These are phyloP conservation scores for Cladosporium oxysporum DNA, from an alignment of 2,329 filamentous ascomycete genomes.

Conservation along the genomic window DNA sequence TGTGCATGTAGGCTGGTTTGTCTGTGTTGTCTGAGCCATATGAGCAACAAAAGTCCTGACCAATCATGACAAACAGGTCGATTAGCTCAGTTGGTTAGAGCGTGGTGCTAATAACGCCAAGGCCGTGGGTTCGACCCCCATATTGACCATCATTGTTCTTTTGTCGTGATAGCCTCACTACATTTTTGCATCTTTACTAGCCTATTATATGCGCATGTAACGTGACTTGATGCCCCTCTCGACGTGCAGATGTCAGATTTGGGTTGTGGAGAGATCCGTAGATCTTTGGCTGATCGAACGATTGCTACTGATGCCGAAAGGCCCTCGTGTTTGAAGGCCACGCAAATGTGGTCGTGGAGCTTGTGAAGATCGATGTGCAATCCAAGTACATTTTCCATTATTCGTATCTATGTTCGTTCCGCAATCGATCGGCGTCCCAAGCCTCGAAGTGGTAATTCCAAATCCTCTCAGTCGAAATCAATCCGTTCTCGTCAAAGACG, in stretches of 20 bases:
- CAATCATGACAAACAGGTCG: background rate
- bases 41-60: too few relatives aligned
- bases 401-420: background rate
- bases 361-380: background rate
- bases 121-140: slow-evolving; percentile 17
- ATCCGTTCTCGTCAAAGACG: background rate
- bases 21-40: too few relatives aligned
- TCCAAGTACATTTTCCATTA: background rate
- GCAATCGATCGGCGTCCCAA: background rate
- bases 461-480: background rate
- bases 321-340: background rate
- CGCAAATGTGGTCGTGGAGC: background rate
- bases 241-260: background rate
- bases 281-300: background rate
- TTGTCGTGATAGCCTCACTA: background rate
- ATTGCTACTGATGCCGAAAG: background rate
- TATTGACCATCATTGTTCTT: slow-evolving; percentile 13
- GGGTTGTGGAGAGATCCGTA: background rate
- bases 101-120: slow-evolving; percentile 21
- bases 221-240: background rate
- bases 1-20: background rate
- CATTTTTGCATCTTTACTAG: background rate
- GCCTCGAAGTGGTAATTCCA: slow-evolving; percentile 3
- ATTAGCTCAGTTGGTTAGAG: slow-evolving; percentile 19
- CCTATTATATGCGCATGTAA: background rate